Evolutionary conservation across 208 protist genomes (phyloP), one percentile per base, ranked within the genome.

Genomic region (Leishmania major): DNA sequence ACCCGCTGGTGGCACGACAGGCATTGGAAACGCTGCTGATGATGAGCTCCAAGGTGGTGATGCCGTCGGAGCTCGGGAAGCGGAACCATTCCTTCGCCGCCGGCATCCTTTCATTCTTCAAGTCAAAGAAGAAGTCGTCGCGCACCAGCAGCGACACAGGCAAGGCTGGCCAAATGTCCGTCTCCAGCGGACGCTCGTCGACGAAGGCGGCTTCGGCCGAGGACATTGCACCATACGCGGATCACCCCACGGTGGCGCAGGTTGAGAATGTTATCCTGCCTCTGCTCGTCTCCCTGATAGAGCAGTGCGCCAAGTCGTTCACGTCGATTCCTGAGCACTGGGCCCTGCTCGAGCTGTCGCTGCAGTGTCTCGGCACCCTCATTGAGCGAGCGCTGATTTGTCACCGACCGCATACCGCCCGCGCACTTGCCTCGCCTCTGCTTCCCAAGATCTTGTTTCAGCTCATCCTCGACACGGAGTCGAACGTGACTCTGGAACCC

Each of bases 341-440:
- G 93, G 40, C 82, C 1, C 85, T 92, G 81, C 84, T 97, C 5
- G 94, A 97, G 84, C 82, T 95, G 45, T 67, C 88, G 11, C 75
- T 97, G 22, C 88, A 95, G 78, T 96, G 91, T 78, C 78, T 97
- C 8, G 90, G 93, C 53, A 90, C 79, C 22, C 75, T 97, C 43
- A 93, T 97, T 60, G 89, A 93, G 57, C 94, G 94, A 10, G 87
- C 92, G 28, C 83, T 96, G 45, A 80, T 97, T 25, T 96, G 88
- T 82, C 91, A 94, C 67, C 91, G 94, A 28, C 86, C 82, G 22
- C 82, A 83, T 76, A 96, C 92, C 3, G 91, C 92, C 28, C 88
- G 84, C 17, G 83, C 82, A 1, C 87, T 97, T 35, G 88, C 94
- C 37, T 90, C 92, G 3, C 55, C 51, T 17, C 89, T 94, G 22